Conservation (phyloP, 352 stramenopile species). For the Pythium aristosporum region DNA sequence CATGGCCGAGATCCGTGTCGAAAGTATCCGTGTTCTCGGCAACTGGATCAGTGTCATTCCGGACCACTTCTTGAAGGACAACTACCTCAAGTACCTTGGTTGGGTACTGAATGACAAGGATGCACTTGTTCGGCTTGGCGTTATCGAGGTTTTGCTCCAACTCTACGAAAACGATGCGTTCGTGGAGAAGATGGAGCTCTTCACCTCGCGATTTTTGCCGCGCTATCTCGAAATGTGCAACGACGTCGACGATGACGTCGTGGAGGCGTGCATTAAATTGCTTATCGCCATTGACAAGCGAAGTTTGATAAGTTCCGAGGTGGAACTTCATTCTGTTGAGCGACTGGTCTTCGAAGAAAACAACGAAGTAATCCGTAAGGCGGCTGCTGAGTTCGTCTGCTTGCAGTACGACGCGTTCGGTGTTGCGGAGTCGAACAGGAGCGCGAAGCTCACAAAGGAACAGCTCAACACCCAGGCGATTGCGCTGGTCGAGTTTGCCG, state of each 20-base stretch:
- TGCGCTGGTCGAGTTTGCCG: constrained; percentile 86
- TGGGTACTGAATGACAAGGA: constrained; percentile 95
- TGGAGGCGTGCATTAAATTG: constrained; percentile 65
- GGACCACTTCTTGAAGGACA: constrained; percentile 91
- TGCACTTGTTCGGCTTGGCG: constrained; percentile 72
- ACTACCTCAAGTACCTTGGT: constrained; percentile 95
- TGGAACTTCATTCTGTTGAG: constrained; percentile 77
- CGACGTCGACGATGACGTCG: constrained; percentile 74
- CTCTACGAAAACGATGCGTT: constrained; percentile 83
- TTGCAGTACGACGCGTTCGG: constrained; percentile 89
- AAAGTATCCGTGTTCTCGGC: constrained; percentile 80
- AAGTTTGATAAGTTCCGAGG: constrained; percentile 75
- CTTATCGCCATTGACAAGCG: constrained; percentile 82
- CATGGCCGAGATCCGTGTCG: constrained; percentile 89
- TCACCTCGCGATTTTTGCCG: constrained; percentile 75
- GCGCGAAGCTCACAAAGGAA: constrained; percentile 67
- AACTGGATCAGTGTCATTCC: constrained; percentile 85
- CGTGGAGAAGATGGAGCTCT: constrained; percentile 67
- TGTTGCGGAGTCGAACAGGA: constrained; percentile 63
- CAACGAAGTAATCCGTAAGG: constrained; percentile 72
- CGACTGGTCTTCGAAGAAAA: constrained; percentile 77
- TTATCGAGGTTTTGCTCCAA: constrained; percentile 76
- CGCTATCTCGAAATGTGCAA: constrained; percentile 81
- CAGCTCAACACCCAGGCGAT: constrained; percentile 87
- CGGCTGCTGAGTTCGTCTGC: constrained; percentile 83